Conservation (phyloP, 148 eudicot species). For the Mesembryanthemum crystallinum region DNA sequence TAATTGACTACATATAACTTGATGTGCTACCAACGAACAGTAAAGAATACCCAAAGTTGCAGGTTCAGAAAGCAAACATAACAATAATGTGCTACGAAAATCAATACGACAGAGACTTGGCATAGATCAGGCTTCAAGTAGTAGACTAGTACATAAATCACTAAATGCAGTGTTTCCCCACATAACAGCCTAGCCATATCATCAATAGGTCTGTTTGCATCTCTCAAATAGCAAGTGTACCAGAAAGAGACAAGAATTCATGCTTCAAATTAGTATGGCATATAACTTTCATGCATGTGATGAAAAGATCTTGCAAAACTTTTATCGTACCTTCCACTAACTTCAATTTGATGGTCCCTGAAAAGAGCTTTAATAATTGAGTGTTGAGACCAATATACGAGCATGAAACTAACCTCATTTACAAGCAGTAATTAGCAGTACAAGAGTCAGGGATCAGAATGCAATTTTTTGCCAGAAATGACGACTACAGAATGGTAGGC, state of each 20-base stretch:
- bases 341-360: not conserved
- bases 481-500: not conserved
- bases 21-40: not conserved
- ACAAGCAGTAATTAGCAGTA: not conserved
- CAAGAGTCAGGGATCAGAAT: not conserved
- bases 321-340: not conserved
- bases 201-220: not conserved
- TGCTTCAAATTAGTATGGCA: conserved; percentile 4
- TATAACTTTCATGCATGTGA: conserved; percentile 13
- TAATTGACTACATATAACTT: not conserved
- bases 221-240: not conserved
- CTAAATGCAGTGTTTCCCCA: conserved; percentile 1
- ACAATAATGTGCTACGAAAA: not conserved
- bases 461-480: not conserved
- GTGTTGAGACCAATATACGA: not conserved
- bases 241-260: not conserved
- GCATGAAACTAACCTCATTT: conserved; percentile 5
- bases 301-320: not conserved
- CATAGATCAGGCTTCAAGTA: not conserved
- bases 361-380: not conserved
- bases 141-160: not conserved
- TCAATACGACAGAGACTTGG: not conserved
- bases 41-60: not conserved
- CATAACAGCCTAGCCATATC: conserved; percentile 1
- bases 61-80: not conserved